Percentiles rank a stretch among this genome's conserved stretches.
Evolutionary conservation across 371 early-diverging fungal genomes (phyloP).

Genomic region (Mortierella sp.): DNA sequence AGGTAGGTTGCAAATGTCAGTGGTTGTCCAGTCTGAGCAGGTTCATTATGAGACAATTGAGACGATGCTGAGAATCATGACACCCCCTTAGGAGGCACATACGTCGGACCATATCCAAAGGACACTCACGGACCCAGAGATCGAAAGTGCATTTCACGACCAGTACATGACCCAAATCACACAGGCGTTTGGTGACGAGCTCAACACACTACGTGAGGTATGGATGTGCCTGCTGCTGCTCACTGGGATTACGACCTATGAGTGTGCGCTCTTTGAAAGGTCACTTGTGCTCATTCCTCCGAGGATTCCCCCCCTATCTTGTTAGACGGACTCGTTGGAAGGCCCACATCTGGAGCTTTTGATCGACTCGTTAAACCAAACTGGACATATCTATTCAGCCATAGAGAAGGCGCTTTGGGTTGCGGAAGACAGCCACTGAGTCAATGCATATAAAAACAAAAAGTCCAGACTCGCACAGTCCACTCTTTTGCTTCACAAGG

Average conservation of each 20-base stretch:
- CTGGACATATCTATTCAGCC: constrained; percentile 43
- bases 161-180: constrained; percentile 52
- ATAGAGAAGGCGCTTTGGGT: constrained; percentile 52
- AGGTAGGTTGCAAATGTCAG: constrained; percentile 9
- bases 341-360: constrained; percentile 44
- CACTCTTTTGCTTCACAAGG: neutral
- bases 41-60: neutral
- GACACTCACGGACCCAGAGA: constrained; percentile 40
- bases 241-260: neutral
- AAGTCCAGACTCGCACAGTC: neutral
- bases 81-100: constrained; percentile 19
- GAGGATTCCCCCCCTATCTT: neutral
- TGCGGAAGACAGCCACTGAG: constrained; percentile 20
- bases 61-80: neutral
- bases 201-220: constrained; percentile 52
- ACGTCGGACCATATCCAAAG: constrained; percentile 51
- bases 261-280: neutral
- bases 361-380: constrained; percentile 53
- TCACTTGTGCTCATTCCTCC: neutral
- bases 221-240: neutral
- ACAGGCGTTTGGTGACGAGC: constrained; percentile 51
- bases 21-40: neutral
- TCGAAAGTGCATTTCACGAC: constrained; percentile 47
- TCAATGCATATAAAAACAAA: constrained; percentile 5
- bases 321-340: constrained; percentile 48